Evolutionary conservation across 179 eudicot species (phyloP).

Genomic region (Amaranthus tricolor): DNA sequence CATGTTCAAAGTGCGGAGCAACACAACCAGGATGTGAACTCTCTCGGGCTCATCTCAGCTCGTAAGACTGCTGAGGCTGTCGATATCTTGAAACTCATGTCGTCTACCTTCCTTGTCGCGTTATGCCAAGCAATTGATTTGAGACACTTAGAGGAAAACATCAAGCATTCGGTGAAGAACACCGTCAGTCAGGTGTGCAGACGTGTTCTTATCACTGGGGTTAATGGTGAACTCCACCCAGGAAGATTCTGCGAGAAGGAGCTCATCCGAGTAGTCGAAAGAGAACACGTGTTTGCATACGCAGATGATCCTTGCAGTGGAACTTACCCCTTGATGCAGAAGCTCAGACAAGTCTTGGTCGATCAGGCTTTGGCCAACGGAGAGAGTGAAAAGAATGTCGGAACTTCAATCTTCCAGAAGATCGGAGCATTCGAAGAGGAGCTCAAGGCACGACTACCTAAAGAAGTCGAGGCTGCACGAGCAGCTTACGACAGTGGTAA

Average conservation of each 20-base stretch:
- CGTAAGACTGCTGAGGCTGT: slow-evolving; percentile 55
- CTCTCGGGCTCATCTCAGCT: slow-evolving; percentile 50
- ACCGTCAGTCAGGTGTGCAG: slow-evolving; percentile 45
- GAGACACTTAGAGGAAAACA: slow-evolving; percentile 55
- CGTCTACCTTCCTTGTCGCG: slow-evolving; percentile 52
- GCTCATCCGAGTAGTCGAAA: slow-evolving; percentile 45
- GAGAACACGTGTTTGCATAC: slow-evolving; percentile 50
- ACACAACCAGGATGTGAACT: slow-evolving; percentile 63
- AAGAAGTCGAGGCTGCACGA: slow-evolving; percentile 52
- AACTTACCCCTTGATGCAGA: slow-evolving; percentile 55
- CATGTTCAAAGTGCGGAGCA: slow-evolving; percentile 68
- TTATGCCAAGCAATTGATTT: slow-evolving; percentile 58
- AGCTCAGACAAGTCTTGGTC: slow-evolving; percentile 56
- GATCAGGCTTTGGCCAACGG: slow-evolving; percentile 57
- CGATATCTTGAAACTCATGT: slow-evolving; percentile 55
- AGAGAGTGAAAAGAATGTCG: slow-evolving; percentile 34
- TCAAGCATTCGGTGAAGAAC: slow-evolving; percentile 39
- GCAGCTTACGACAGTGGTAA: slow-evolving; percentile 29
- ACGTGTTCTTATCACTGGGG: slow-evolving; percentile 34
- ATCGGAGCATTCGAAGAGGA: slow-evolving; percentile 62
- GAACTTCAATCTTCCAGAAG: slow-evolving; percentile 53
- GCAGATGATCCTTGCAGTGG: slow-evolving; percentile 58
- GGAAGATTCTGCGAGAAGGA: slow-evolving; percentile 53
- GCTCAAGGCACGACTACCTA: slow-evolving; percentile 41
- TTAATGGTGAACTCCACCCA: slow-evolving; percentile 47